Evolutionary conservation across 2,329 filamentous ascomycete species (phyloP), one percentile per base, ranked within the genome.

Genomic region (Stachybotrys echinatus): DNA sequence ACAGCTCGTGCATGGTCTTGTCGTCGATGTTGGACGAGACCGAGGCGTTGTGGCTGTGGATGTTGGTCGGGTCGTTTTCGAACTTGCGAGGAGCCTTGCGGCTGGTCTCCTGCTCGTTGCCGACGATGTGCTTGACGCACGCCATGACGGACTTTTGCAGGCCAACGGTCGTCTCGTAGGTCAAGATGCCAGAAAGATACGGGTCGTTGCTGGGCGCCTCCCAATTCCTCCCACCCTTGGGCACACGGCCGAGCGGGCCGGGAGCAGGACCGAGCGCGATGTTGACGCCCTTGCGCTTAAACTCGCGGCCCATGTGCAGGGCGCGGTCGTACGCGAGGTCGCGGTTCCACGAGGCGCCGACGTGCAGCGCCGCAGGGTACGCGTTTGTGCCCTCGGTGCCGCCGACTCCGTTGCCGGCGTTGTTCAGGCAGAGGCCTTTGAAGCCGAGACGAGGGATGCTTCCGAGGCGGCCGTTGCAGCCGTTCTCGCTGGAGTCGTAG

Each of bases 11-110:
- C 50, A 87, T 71, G 0, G 82, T 83, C 55, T 77, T 76, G 58
- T 87, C 84, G 52, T 86, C 83, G 5, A 86, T 70, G 56, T 86
- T 86, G 31, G 82, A 73, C 0, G 79, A 84, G 12, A 79, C 64
- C 10, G 81, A 76, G 55, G 83, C 77, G 22, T 46, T 18, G 44
- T 31, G 19, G 5, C 58, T 72, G 60, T 64, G 74, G 61, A 68
- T 66, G 0, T 64, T 61, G 4, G 64, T 62, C 6, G 75, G 62
- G 18, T 68, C 77, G 40, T 85, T 77, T 50, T 74, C 77, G 56
- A 85, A 81, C 77, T 80, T 92, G 74, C 74, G 83, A 71, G 84
- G 89, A 50, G 89, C 88, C 64, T 94, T 86, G 38, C 92, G 83
- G 58, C 89, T 89, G 3, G 84, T 83, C 59, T 85, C 81, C 62